phyloP scores from a whole-genome alignment of 2,329 filamentous ascomycete species.

The Colletotrichum sp. region DNA sequence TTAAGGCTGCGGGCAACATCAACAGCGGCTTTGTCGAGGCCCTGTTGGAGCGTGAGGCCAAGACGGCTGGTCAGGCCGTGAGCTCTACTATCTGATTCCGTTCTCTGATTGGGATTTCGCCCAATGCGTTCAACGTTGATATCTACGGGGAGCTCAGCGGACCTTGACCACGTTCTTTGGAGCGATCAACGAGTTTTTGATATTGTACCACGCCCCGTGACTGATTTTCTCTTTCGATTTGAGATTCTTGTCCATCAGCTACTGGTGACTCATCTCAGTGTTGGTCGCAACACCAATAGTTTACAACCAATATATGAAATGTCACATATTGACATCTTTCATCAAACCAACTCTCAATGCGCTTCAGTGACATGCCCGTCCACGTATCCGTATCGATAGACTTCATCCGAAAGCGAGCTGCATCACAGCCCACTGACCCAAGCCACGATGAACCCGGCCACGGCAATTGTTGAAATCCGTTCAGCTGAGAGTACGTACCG shows the following conservation, averaged over 20 bases:
- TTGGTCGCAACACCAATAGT: slow-evolving; percentile 18
- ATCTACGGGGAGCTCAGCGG: slow-evolving; percentile 18
- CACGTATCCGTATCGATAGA: background rate
- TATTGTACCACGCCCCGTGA: background rate
- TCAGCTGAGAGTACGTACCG: background rate
- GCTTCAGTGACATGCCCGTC: background rate
- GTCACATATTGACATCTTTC: background rate
- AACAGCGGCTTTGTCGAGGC: slow-evolving; percentile 57
- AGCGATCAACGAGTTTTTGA: slow-evolving; percentile 26
- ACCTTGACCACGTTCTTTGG: slow-evolving; percentile 32
- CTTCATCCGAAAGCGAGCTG: background rate
- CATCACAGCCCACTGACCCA: background rate
- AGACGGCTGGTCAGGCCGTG: slow-evolving; percentile 32
- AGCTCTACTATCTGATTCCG: slow-evolving; percentile 28
- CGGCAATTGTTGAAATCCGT: background rate
- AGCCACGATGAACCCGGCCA: background rate
- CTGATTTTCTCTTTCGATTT: slow-evolving; percentile 17
- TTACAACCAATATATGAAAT: slow-evolving; percentile 8
- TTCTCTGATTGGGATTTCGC: background rate
- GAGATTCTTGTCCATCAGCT: background rate
- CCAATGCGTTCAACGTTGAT: slow-evolving; percentile 4
- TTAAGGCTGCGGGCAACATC: slow-evolving; percentile 50
- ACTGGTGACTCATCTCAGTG: slow-evolving; percentile 6
- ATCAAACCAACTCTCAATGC: background rate
- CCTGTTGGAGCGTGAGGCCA: slow-evolving; percentile 60